Base-by-base conservation (phyloP, 345 rosid genomes). In the Erysimum cheiranthoides region DNA sequence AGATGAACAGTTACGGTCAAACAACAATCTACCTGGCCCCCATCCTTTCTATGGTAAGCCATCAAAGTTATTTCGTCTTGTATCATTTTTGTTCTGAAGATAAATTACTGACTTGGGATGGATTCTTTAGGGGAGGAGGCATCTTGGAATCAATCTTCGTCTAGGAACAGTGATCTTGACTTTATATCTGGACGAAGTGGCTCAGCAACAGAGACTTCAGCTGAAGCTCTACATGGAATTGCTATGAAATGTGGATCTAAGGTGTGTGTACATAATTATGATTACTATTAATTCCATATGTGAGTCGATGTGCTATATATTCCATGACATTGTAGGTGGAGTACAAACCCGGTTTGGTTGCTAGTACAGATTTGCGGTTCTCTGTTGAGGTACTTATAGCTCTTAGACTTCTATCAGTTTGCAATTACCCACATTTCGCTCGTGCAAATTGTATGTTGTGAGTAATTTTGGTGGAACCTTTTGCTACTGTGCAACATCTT, bases 221-320 rank as follows among this genome's bases (percentile, higher is more conserved):
- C 82, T 61, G 83, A 64, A 60, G 87, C 77, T 51, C 78, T 96
- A 71, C 93, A 84, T 73, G 92, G 82, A 49, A 93, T 96, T 83
- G 98, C 98, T 30, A 76, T 68, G 75, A 91, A 86, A 80, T 91
- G 93, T 80, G 97, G 98, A 79, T 50, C 92, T 64, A 96, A 90
- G 97, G 99, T 93, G 21, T 53, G 82, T 74, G 64, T 54, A 32
- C 68, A 27, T 39, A 52, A 14, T 36, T 17, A 58, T 43, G 38
- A 10, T 70, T 70, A 45, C 67, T 50, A 30, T 31, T 35, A 16
- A 36, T 38, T 58, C 46, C 47, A 51, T 25, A 34, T 6, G 16
- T 36, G 66, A 47, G 58, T 57, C 14, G 60, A 35, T 73, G 40
- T 69, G 18, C 40, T 61, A 45, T 67, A 54, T 43, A 56, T 63